Conservation (phyloP, 805 yeast species). For the Pichia thaimueangensis region DNA sequence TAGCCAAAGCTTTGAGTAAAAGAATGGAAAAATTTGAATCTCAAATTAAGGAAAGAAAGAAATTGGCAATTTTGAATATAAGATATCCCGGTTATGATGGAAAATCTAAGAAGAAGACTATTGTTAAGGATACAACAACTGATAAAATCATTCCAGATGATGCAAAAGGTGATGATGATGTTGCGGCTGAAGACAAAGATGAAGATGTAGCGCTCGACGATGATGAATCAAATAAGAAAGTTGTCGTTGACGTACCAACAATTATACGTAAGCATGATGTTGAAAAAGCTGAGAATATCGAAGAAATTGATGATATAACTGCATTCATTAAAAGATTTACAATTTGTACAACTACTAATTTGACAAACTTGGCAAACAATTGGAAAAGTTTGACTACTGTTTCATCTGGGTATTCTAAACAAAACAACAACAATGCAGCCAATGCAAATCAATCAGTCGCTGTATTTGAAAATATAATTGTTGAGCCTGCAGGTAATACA, state of each 20-base stretch:
- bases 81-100: not conserved
- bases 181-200: slow-evolving; percentile 9
- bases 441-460: not conserved
- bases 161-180: not conserved
- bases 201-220: slow-evolving; percentile 9
- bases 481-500: slow-evolving; percentile 30
- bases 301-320: slow-evolving; percentile 25
- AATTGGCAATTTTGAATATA: not conserved
- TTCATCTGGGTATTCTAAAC: not conserved
- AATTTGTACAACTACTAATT: slow-evolving; percentile 29
- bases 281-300: slow-evolving; percentile 16
- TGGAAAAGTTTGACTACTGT: slow-evolving; percentile 2
- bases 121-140: slow-evolving; percentile 11
- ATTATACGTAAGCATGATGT: slow-evolving; percentile 20
- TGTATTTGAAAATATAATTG: slow-evolving; percentile 21
- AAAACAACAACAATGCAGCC: not conserved
- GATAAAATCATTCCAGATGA: too few relatives aligned
- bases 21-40: slow-evolving; percentile 31
- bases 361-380: slow-evolving; percentile 1
- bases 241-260: slow-evolving; percentile 19
- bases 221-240: slow-evolving; percentile 3
- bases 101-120: slow-evolving; percentile 9
- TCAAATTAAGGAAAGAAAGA: slow-evolving; percentile 17
- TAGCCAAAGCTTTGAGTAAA: slow-evolving; percentile 46
- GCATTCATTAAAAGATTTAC: slow-evolving; percentile 34